Evolutionary conservation across 345 rosid species (phyloP), one percentile per base, ranked within the genome.

Genomic region (Schrenkiella parvula): DNA sequence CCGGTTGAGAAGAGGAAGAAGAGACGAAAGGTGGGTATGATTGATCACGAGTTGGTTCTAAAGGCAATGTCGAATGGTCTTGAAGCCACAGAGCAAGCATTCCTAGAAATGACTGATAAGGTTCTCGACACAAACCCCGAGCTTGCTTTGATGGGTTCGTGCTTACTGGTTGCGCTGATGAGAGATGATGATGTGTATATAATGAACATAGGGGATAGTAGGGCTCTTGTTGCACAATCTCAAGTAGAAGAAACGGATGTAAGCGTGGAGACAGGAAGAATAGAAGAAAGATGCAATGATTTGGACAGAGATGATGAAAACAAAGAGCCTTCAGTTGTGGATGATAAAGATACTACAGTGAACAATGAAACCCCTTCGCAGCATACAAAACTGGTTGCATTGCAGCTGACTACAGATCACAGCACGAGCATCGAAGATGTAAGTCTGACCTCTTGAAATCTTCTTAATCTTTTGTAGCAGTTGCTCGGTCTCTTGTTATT

Each of bases 161-260:
- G 99, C 71, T 82, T 93, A 74, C 80, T 93, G 78, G 99, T 88
- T 61, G 97, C 80, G 19, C 66, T 93, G 79, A 93, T 93, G 99
- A 87, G 97, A 73, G 97, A 89, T 55, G 99, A 89, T 68, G 99
- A 93, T 77, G 97, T 89, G 28, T 93, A 91, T 74, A 91, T 89
- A 71, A 93, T 93, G 99, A 91, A 93, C 77, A 87, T 93, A 70
- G 97, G 99, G 70, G 99, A 93, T 81, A 91, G 99, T 71, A 85
- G 99, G 73, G 97, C 97, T 46, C 86, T 93, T 76, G 95, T 93
- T 58, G 97, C 99, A 6, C 95, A 87, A 76, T 77, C 80, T 78
- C 87, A 82, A 52, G 80, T 15, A 5, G 56, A 42, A 59, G 73
- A 67, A 60, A 67, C 63, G 71, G 85, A 82, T 63, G 71, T 80